Conservation (phyloP, 169 alveolate genomes). For the Babesia sp. region DNA sequence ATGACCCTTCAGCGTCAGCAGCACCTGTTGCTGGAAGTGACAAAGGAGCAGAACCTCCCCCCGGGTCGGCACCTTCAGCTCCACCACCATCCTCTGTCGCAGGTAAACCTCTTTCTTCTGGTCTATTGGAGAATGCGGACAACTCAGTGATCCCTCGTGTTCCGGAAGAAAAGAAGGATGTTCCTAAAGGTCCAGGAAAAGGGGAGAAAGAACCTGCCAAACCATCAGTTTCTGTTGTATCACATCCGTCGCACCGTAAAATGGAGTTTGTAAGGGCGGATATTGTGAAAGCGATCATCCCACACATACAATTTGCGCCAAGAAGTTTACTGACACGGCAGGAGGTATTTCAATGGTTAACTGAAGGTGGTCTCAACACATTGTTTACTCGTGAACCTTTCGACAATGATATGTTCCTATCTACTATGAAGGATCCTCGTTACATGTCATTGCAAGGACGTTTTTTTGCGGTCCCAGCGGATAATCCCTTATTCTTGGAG, state of each 20-base stretch:
- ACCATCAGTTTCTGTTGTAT: background rate
- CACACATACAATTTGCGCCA: background rate
- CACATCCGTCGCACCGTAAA: background rate
- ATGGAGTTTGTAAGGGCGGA: background rate
- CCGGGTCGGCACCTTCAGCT: background rate
- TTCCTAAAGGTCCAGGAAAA: background rate
- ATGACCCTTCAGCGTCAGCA: background rate
- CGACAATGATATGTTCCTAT: background rate
- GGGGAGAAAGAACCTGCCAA: background rate
- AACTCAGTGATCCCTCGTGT: background rate
- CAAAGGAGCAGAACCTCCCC: background rate
- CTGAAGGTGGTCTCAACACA: conserved; percentile 11
- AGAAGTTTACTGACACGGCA: conserved; percentile 9
- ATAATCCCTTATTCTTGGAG: conserved; percentile 5
- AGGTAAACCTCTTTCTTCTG: background rate
- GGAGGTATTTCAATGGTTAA: conserved; percentile 47
- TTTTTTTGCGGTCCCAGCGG: conserved; percentile 24
- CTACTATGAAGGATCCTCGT: background rate
- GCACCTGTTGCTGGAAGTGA: background rate
- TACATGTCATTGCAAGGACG: conserved; percentile 23
- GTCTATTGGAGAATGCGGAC: background rate
- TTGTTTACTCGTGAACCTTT: conserved; percentile 4
- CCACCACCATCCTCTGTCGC: background rate
- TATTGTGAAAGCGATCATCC: background rate
- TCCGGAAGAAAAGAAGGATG: background rate